These are phyloP conservation scores for Coleophoma eucalyptorum DNA, from an alignment of 2,329 filamentous ascomycete species.

Conservation along the genomic window DNA sequence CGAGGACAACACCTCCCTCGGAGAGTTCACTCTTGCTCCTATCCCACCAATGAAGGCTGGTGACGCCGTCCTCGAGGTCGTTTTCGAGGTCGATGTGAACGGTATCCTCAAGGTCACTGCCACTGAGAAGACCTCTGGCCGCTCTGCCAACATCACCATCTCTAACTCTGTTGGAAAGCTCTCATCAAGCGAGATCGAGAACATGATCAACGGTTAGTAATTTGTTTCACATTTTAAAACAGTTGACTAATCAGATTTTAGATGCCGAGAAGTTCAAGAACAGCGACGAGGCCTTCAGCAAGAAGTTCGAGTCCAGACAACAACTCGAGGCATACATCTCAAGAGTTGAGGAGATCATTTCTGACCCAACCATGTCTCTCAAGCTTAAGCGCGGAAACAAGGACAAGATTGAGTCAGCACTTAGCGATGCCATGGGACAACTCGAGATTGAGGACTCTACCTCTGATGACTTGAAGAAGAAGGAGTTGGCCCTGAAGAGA, in stretches of 20 bases:
- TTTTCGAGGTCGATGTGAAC: conserved; percentile 99
- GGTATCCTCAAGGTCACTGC: conserved; percentile 99
- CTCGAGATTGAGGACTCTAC: conserved; percentile 91
- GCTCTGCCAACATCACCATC: conserved; percentile 99
- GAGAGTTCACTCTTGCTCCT: conserved; percentile 94
- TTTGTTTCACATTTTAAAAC: neutral
- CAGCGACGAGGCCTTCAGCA: conserved; percentile 97
- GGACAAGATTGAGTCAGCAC: conserved; percentile 98
- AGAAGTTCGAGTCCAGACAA: conserved; percentile 98
- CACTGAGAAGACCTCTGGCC: conserved; percentile 97
- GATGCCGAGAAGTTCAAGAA: conserved; percentile 98
- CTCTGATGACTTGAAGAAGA: conserved; percentile 98
- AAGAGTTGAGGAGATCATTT: conserved; percentile 98
- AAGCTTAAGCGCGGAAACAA: conserved; percentile 99
- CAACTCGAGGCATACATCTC: conserved; percentile 99
- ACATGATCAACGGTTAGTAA: conserved; percentile 79
- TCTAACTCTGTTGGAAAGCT: conserved; percentile 99
- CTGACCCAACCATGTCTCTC: conserved; percentile 89
- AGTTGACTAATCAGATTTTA: conserved; percentile 14
- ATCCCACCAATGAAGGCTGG: conserved; percentile 88
- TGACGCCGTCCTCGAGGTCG: conserved; percentile 93
- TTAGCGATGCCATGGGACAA: conserved; percentile 95
- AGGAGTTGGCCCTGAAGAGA: conserved; percentile 96
- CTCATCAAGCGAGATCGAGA: conserved; percentile 90
- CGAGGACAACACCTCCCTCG: conserved; percentile 95